Evolutionary conservation across 345 rosid species (phyloP), one percentile per base, ranked within the genome.

Genomic region (Zanthoxylum bungeanum): DNA sequence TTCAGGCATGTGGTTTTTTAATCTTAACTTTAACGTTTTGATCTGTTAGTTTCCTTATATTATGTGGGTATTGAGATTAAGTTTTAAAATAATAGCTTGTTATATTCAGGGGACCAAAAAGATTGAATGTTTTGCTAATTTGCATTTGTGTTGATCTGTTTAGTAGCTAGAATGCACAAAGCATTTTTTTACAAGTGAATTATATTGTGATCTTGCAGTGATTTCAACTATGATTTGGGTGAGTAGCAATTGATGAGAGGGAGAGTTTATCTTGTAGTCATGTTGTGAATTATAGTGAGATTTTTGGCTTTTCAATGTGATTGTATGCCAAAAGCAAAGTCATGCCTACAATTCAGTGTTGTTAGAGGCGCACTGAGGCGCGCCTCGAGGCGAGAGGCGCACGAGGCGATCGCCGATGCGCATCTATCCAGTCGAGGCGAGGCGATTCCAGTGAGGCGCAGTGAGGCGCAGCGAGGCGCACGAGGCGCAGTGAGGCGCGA

Each of bases 1-100:
- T 44, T 24, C 52, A 1, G 44, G 55, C 17, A 63, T 63, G 40
- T 42, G 31, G n/a, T n/a, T n/a, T n/a, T n/a, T n/a, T n/a, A n/a
- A n/a, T n/a, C n/a, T n/a, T n/a, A n/a, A n/a, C n/a, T n/a, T n/a
- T n/a, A n/a, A n/a, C n/a, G 46, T 27, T 63, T 37, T 62, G 73
- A 79, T 71, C 66, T 79, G 68, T 6, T 53, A 8, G 55, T 69
- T 74, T 76, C 59, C 42, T 55, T 76, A 7, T 64, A n/a, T 27
- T 11, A 27, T 31, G 27, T 47, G 27, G 36, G 67, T 21, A 0
- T 37, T 57, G 65, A 21, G 11, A 8, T 57, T n/a, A 39, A 25
- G 10, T 52, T 17, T 9, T 65, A 19, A 21, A 39, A 66, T 24
- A 27, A 25, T 61, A 11, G 57, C 14, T 31, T 0, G 31, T 66